phyloP scores from a whole-genome alignment of 148 eudicot genomes.

The Tetragonia tetragonoides region DNA sequence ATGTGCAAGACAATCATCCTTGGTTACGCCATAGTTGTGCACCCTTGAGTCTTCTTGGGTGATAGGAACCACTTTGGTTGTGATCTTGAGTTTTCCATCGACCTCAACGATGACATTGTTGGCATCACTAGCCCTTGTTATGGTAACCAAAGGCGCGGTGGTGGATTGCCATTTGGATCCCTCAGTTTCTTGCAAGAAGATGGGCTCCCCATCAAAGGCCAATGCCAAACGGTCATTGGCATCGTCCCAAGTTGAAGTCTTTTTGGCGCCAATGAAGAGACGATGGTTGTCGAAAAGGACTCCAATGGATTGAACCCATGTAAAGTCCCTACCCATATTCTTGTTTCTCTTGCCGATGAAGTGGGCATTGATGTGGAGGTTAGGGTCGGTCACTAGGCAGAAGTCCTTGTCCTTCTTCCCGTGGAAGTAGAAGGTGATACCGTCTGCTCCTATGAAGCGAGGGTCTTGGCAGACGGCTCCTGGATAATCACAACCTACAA shows the following conservation, averaged over 20 bases:
- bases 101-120: slow-evolving; percentile 34
- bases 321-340: slow-evolving; percentile 44
- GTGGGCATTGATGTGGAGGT: slow-evolving; percentile 57
- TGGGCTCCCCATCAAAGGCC: slow-evolving; percentile 33
- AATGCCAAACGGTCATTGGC: slow-evolving; percentile 37
- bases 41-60: slow-evolving; percentile 40
- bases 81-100: slow-evolving; percentile 36
- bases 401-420: slow-evolving; percentile 46
- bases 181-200: slow-evolving; percentile 23
- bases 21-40: slow-evolving; percentile 41
- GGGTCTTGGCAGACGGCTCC: slow-evolving; percentile 62
- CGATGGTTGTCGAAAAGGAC: slow-evolving; percentile 45
- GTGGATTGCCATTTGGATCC: slow-evolving; percentile 32
- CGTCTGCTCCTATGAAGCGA: slow-evolving; percentile 51
- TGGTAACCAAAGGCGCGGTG: slow-evolving; percentile 26
- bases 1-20: slow-evolving; percentile 50
- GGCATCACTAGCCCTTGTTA: slow-evolving; percentile 28
- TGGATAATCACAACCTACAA: slow-evolving; percentile 45
- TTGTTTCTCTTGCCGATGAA: slow-evolving; percentile 39
- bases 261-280: slow-evolving; percentile 38
- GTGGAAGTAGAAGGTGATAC: slow-evolving; percentile 54
- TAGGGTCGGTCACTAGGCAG: slow-evolving; percentile 45
- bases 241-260: slow-evolving; percentile 42
- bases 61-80: slow-evolving; percentile 46
- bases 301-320: slow-evolving; percentile 55